Conservation (phyloP, 495 filamentous ascomycete species). For the Penicillium nucicola region DNA sequence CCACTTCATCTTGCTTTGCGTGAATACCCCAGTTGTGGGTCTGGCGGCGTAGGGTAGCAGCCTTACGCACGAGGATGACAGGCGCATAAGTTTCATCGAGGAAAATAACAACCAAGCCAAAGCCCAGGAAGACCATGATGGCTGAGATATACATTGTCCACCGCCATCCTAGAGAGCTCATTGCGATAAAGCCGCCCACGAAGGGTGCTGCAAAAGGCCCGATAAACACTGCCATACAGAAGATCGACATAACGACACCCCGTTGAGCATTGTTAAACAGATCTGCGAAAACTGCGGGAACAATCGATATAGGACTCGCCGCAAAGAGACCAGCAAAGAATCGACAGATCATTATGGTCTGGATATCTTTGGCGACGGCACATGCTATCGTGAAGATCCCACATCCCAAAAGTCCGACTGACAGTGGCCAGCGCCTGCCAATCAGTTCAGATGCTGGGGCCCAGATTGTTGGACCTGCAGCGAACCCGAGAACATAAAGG, state of each 20-base stretch:
- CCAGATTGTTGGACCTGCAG: constrained; percentile 51
- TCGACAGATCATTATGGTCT: constrained; percentile 48
- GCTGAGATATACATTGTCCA: constrained; percentile 45
- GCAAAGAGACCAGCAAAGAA: constrained; percentile 49
- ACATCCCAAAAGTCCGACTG: constrained; percentile 46
- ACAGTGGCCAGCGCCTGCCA: constrained; percentile 52
- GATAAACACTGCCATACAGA: constrained; percentile 40
- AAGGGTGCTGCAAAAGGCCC: constrained; percentile 45
- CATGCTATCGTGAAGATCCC: constrained; percentile 49
- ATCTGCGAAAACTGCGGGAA: constrained; percentile 48
- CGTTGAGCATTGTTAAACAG: constrained; percentile 44
- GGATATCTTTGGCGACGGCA: constrained; percentile 54
- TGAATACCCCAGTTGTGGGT: constrained; percentile 47
- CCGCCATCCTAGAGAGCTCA: constrained; percentile 39
- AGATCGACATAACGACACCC: constrained; percentile 46
- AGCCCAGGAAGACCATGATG: constrained; percentile 29
- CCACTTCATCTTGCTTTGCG: constrained; percentile 44
- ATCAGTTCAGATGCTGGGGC: constrained; percentile 73
- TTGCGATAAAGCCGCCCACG: constrained; percentile 37
- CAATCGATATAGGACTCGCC: constrained; percentile 45
- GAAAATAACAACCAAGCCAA: constrained; percentile 23
- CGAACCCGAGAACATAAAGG: constrained; percentile 51
- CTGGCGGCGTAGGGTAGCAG: constrained; percentile 34
- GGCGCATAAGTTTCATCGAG: constrained; percentile 38
- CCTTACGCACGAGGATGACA: constrained; percentile 34